Evolutionary conservation across 495 filamentous ascomycete species (phyloP).

Genomic region (Aspergillus diversus): DNA sequence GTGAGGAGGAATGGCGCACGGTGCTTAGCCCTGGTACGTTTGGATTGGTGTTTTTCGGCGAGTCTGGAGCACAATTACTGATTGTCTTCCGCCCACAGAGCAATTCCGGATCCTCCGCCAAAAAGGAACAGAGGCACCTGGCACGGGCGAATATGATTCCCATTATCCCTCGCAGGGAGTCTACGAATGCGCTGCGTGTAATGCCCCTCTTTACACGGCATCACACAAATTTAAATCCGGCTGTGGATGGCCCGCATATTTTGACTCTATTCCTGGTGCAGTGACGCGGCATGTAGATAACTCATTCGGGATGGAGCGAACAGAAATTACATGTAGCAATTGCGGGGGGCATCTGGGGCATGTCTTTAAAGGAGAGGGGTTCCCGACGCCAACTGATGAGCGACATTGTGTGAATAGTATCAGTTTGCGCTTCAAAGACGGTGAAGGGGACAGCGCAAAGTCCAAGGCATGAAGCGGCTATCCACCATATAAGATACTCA

Average conservation of each 20-base stretch:
- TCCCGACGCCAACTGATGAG: constrained; percentile 88
- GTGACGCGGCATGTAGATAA: constrained; percentile 79
- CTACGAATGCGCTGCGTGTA: constrained; percentile 85
- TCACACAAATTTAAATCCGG: constrained; percentile 93
- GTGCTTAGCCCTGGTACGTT: constrained; percentile 71
- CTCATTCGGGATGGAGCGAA: constrained; percentile 80
- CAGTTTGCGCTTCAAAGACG: constrained; percentile 79
- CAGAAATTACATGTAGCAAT: constrained; percentile 90
- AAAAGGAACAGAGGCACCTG: constrained; percentile 85
- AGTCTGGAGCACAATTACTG: too few relatives aligned
- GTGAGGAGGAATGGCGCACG: constrained; percentile 83
- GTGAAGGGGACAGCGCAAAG: constrained; percentile 47
- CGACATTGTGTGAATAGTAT: constrained; percentile 96
- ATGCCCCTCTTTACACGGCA: constrained; percentile 86
- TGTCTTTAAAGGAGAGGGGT: constrained; percentile 97
- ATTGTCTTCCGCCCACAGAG: constrained; percentile 54
- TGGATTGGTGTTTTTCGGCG: neutral
- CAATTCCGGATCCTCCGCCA: constrained; percentile 92
- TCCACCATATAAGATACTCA: neutral
- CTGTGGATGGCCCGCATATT: constrained; percentile 98
- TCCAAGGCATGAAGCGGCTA: constrained; percentile 24
- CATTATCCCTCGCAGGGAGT: constrained; percentile 74
- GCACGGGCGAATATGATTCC: constrained; percentile 82
- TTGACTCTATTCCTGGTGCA: constrained; percentile 87
- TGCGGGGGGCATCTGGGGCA: constrained; percentile 96